Base-by-base conservation (phyloP, 345 rosid species). In the Camelina laxa region DNA sequence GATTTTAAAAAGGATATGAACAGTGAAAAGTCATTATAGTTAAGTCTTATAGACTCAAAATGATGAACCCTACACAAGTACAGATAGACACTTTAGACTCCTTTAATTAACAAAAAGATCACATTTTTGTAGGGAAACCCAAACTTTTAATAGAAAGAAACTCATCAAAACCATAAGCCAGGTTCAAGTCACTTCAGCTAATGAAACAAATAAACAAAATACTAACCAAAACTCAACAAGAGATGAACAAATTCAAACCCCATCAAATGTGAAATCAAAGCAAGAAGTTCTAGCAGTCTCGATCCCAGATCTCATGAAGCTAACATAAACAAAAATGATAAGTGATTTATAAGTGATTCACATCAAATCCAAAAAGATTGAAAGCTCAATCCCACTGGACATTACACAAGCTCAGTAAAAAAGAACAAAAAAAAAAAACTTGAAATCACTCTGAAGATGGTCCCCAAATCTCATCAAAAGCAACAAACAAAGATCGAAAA, bases 11-110 rank as follows among this genome's bases (percentile, higher is more conserved):
- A 64, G 47, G 61, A n/a, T 35, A 65, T 31, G 22, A 45, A 59
- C 35, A 58, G 67, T 7, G 45, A 30, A 53, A 33, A 13, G 70
- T 51, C 57, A 68, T 67, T 21, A 67, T 68, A 60, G 65, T 53
- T 53, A 44, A 27, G 39, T 36, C 39, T 41, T 3, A 33, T 22
- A 76, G 65, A 54, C 75, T 69, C 44, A 66, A 41, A 41, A 73
- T 69, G 57, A 69, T 76, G 75, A 76, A 69, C 74, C 80, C 70
- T 76, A 76, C 79, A 58, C 38, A 67, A 67, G 61, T 39, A 76
- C 44, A 54, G 30, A n/a, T 69, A 15, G 35, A 15, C 14, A 66
- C 60, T 56, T 49, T 65, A 74, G 20, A 58, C 38, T 22, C 24
- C 60, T 67, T 31, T 20, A 53, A 62, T 17, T 16, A 69, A 61